Evolutionary conservation across 2,329 filamentous ascomycete genomes (phyloP), one percentile per base, ranked within the genome.

Genomic region (Lomentospora prolificans): DNA sequence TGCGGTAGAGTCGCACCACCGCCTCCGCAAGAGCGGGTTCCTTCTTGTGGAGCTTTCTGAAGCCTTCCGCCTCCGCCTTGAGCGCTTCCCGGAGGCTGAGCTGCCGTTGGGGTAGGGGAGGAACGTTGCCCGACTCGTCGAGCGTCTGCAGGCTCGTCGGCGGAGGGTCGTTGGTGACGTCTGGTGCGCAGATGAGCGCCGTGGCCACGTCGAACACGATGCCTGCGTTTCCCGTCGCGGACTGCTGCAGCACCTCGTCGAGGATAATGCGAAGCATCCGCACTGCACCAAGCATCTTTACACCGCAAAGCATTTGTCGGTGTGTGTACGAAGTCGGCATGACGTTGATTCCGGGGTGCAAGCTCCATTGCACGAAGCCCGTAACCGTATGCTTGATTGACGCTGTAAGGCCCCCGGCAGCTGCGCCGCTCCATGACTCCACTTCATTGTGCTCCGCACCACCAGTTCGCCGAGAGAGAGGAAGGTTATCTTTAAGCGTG

Each of bases 241-340:
- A 80, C 59, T 86, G 81, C 17, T 78, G 69, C 61, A 80, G 81
- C 5, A 89, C 69, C 61, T 90, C 87, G 6, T 89, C 82, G 9
- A 89, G 64, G 22, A 92, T 79, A 4, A 82, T 69, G 2, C 75
- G 67, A 0, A 92, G 68, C 0, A 89, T 70, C 3, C 76, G 73
- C 57, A 75, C 79, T 0, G 85, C 79, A 0, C 86, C 86, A 1
- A 87, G 69, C 30, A 87, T 72, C 56, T 79, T 78, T 33, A 81
- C 67, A 0, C 78, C 81, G 0, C 78, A 75, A 7, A 88, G 76
- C 2, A 90, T 71, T 60, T 87, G 84, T 3, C 85, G 81, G 64
- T 90, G 86, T 0, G 85, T 88, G 66, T 91, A 92, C 9, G 78
- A 76, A 0, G 86, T 76, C 1, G 81, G 80, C 71, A 79, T 79